Evolutionary conservation across 495 filamentous ascomycete genomes (phyloP), one percentile per base, ranked within the genome.

Genomic region (Glonium stellatum): DNA sequence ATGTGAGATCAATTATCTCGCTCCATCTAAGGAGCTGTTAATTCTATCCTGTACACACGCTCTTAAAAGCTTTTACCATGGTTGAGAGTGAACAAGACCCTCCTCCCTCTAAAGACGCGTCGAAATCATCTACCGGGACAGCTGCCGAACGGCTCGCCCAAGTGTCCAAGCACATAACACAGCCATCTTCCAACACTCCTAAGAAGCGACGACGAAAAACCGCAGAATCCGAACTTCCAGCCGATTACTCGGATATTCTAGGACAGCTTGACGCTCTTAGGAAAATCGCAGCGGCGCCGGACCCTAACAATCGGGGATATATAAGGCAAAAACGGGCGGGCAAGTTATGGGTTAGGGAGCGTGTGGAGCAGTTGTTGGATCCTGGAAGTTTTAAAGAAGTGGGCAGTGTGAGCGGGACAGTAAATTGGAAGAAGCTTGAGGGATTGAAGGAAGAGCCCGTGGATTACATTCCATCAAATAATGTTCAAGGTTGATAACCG

Each of bases 321-420:
- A 61, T 80, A 13, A 76, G 81, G 1, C 82, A 86, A 67, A 83
- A 84, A 54, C 74, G 82, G 73, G 78, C 81, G 1, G 83, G 83
- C 2, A 86, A 85, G 66, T 74, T 86, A n/a, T 85, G 82, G 82
- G 82, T 84, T 0, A 77, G 82, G 13, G 82, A 86, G 57, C 76
- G 82, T 1, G 78, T 86, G 18, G 75, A 82, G 12, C 65, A 73
- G 15, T 74, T 85, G 3, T 73, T 86, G 9, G 82, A 86, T 59
- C 66, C 66, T 19, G 74, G 73, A 22, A 79, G 69, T 37, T 83
- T 84, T 50, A 70, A 72, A 36, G 83, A 85, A 69, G 75, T 86
- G 5, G 82, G 83, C 0, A 82, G 79, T 23, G 73, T 83, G 0
- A 79, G 80, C 5, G 82, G 82, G 22, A 83, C 80, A 0, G 82